phyloP scores from a whole-genome alignment of 345 rosid genomes.

The Abelmoschus esculentus region DNA sequence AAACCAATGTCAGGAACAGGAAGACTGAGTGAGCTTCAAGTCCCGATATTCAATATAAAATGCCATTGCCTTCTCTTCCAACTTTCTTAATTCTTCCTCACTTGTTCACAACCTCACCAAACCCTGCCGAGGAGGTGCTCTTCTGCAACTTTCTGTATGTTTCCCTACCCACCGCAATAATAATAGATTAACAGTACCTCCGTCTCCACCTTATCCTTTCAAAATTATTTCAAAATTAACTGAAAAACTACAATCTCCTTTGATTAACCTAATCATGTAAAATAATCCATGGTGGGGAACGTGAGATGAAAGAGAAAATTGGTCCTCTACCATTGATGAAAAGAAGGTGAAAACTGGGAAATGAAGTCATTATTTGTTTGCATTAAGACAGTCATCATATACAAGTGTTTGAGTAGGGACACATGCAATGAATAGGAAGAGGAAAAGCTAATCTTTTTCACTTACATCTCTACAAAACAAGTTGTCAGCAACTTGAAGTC shows the following conservation, averaged over 20 bases:
- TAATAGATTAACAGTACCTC: not conserved
- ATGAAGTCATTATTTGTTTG: constrained; percentile 8
- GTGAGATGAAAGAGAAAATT: not conserved
- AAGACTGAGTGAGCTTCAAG: constrained; percentile 24
- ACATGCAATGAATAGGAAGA: not conserved
- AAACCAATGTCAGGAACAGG: constrained; percentile 12
- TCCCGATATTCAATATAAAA: constrained; percentile 29
- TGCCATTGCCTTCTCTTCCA: not conserved
- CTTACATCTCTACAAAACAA: constrained; percentile 12
- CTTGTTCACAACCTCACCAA: constrained; percentile 1
- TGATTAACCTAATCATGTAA: constrained; percentile 19
- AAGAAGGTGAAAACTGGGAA: not conserved
- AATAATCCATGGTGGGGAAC: constrained; percentile 10
- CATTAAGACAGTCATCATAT: not conserved
- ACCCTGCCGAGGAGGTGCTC: not conserved
- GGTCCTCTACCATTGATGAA: constrained; percentile 18
- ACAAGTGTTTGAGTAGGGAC: not conserved
- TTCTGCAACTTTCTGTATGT: too few relatives aligned
- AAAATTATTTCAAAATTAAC: not conserved
- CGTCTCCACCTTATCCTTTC: not conserved
- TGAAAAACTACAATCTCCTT: not conserved
- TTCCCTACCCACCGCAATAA: too few relatives aligned
- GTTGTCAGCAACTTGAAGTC: constrained; percentile 37
- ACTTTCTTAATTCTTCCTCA: constrained; percentile 11
- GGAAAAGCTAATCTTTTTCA: constrained; percentile 7